Conservation (phyloP, 768 basidiomycete species). For the Leccinum variicolor region DNA sequence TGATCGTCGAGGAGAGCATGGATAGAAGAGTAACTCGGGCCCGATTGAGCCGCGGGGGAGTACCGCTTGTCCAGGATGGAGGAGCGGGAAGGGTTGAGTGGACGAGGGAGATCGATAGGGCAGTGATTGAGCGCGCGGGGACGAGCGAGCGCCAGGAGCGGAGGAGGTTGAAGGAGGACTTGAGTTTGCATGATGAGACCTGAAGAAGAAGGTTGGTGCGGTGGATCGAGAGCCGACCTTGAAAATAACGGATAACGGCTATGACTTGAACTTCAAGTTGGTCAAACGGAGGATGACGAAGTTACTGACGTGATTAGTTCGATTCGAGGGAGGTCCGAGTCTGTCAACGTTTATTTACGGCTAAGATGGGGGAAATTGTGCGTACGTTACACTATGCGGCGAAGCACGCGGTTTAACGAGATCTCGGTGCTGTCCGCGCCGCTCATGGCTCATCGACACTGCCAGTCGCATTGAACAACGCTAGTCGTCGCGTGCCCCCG, state of each 20-base stretch:
- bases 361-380: slow-evolving; percentile 15
- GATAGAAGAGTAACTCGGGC: slow-evolving; percentile 30
- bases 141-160: slow-evolving; percentile 13
- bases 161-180: slow-evolving; percentile 27
- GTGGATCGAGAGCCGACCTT: slow-evolving; percentile 11
- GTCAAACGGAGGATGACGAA: slow-evolving; percentile 14
- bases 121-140: slow-evolving; percentile 15
- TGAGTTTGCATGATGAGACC: slow-evolving; percentile 26
- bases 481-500: background rate
- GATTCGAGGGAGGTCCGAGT: slow-evolving; percentile 11
- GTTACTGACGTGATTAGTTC: slow-evolving; percentile 28
- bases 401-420: slow-evolving; percentile 9
- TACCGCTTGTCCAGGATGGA: slow-evolving; percentile 37
- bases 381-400: slow-evolving; percentile 22
- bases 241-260: slow-evolving; percentile 15
- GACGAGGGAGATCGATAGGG: slow-evolving; percentile 25
- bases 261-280: slow-evolving; percentile 12
- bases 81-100: slow-evolving; percentile 25
- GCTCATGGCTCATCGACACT: background rate
- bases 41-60: slow-evolving; percentile 31
- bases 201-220: slow-evolving; percentile 11
- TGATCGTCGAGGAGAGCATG: slow-evolving; percentile 31
- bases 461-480: background rate
- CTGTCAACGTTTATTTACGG: slow-evolving; percentile 31
- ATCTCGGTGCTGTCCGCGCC: slow-evolving; percentile 8